phyloP scores from a whole-genome alignment of 2,329 filamentous ascomycete genomes.

The Alternaria viburni region DNA sequence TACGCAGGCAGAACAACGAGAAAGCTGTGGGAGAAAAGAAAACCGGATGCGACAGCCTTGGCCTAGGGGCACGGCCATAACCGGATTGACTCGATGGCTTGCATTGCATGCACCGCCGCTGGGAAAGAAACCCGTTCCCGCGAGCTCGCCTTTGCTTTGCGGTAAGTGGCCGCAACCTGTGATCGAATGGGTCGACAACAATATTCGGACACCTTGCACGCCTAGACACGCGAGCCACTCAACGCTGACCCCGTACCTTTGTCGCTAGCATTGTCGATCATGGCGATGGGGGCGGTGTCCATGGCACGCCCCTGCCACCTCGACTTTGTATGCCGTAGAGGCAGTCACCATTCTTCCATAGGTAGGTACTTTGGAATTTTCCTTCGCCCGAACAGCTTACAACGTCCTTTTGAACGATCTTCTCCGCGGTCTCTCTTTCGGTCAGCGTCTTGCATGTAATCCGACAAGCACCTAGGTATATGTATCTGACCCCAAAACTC shows the following conservation, averaged over 20 bases:
- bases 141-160: constrained; percentile 8
- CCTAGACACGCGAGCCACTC: constrained; percentile 5
- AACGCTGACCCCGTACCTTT: background rate
- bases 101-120: constrained; percentile 14
- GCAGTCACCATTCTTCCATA: background rate
- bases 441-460: background rate
- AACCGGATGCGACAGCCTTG: constrained; percentile 2
- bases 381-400: background rate
- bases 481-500: background rate
- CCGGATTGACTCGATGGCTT: background rate
- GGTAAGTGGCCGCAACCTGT: constrained; percentile 1
- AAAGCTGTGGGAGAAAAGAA: background rate
- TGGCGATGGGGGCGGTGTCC: constrained; percentile 3
- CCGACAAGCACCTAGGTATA: background rate
- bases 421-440: background rate
- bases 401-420: background rate
- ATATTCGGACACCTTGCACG: background rate
- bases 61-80: background rate
- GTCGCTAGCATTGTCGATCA: constrained; percentile 17
- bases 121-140: constrained; percentile 24
- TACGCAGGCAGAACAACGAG: background rate
- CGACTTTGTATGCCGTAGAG: background rate
- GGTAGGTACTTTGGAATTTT: background rate
- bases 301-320: constrained; percentile 8
- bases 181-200: background rate